phyloP scores from a whole-genome alignment of 106 monocot genomes.

The Triglochin maritima region DNA sequence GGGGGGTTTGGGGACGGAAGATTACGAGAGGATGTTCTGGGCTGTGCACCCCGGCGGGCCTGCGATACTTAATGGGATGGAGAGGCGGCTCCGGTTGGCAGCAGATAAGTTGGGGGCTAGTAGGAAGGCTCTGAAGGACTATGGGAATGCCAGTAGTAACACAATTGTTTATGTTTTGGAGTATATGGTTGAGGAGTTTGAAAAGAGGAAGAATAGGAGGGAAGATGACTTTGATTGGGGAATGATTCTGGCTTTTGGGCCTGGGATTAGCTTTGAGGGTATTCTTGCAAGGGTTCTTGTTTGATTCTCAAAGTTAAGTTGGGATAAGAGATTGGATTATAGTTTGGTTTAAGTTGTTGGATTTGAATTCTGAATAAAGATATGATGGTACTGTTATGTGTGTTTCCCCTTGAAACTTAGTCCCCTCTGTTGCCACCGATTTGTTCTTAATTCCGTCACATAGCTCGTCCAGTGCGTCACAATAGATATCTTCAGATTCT shows the following conservation, averaged over 20 bases:
- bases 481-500: no score
- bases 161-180: conserved; percentile 78
- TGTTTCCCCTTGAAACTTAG: no score
- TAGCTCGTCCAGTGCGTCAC: no score
- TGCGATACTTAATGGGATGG: conserved; percentile 66
- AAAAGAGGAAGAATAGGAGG: conserved; percentile 17
- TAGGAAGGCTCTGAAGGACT: conserved; percentile 56
- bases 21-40: conserved; percentile 73
- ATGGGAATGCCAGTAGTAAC: conserved; percentile 78
- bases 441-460: no score
- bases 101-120: conserved; percentile 57
- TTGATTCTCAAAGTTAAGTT: no score
- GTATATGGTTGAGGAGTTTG: conserved; percentile 55
- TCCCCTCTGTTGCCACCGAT: no score
- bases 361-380: no score
- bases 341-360: no score
- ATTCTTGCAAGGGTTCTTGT: conserved; percentile 29
- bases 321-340: no score
- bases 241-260: conserved; percentile 70
- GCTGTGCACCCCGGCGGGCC: conserved; percentile 85
- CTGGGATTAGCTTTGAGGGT: conserved; percentile 82
- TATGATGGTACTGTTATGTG: no score
- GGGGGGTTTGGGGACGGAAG: conserved; percentile 9
- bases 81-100: conserved; percentile 41
- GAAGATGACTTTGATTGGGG: conserved; percentile 42